A percentile compares a stretch with the other conserved stretches of the same genome.
These are phyloP conservation scores for Heimioporus sp. DNA, from an alignment of 768 basidiomycete species.

Conservation along the genomic window DNA sequence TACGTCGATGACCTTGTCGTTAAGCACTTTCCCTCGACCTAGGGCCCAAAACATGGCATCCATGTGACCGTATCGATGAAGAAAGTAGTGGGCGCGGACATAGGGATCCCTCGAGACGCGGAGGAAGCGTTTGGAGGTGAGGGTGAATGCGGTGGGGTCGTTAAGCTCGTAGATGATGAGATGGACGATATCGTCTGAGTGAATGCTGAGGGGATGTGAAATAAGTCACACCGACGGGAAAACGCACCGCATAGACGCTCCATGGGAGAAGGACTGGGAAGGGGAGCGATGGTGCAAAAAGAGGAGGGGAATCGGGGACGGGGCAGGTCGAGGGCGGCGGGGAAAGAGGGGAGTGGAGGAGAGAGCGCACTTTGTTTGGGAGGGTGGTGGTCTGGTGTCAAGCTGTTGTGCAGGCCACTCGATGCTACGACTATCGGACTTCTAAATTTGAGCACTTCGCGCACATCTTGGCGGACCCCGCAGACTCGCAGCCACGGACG, in stretches of 20 bases:
- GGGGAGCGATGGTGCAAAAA: not conserved
- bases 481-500: constrained; percentile 25
- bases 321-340: not conserved
- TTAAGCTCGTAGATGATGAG: constrained; percentile 70
- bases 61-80: constrained; percentile 65
- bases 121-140: constrained; percentile 56
- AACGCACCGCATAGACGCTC: constrained; percentile 66
- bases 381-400: constrained; percentile 34
- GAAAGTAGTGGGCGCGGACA: constrained; percentile 75
- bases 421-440: constrained; percentile 34
- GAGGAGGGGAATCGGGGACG: constrained; percentile 2
- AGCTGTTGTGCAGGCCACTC: constrained; percentile 30
- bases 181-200: constrained; percentile 62
- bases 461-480: constrained; percentile 29
- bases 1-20: constrained; percentile 67
- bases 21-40: constrained; percentile 64
- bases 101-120: constrained; percentile 70
- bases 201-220: constrained; percentile 8
- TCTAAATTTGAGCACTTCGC: constrained; percentile 31
- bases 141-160: constrained; percentile 60
- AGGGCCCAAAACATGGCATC: constrained; percentile 77
- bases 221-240: constrained; percentile 6
- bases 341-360: constrained; percentile 3
- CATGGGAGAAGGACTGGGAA: constrained; percentile 36
- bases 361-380: constrained; percentile 28